Base-by-base conservation (phyloP, 2,329 filamentous ascomycete genomes). In the Epichloe scottii region DNA sequence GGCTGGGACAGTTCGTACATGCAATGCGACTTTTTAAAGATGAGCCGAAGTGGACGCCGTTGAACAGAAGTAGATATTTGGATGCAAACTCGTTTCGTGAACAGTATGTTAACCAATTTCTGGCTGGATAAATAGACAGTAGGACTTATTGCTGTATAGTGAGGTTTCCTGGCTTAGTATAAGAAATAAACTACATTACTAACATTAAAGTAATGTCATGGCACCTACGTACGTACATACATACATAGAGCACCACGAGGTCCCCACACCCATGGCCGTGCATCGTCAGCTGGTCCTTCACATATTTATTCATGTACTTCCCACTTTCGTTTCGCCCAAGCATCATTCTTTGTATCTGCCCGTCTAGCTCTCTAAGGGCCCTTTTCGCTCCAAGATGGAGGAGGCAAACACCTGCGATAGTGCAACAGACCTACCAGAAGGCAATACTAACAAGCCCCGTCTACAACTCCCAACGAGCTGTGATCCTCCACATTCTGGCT, bases 21-120 rank as follows among this genome's bases (percentile, higher is more conserved):
- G 93, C 93, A 14, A 91, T 97, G 88, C 80, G 93, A 52, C 75
- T 98, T 48, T 98, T 97, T 79, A 90, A 97, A 72, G 93, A 97
- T 57, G 90, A 97, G 70, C 93, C 93, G 35, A 96, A 97, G 71
- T 98, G 93, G 93, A 97, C 89, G 37, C 87, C 93, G 14, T 69
- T 98, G 58, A 95, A 95, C 71, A 81, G 93, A 51, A 81, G 78
- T 6, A 69, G 73, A 4, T 85, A 91, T 46, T 78, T 95, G 42
- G 89, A 97, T 64, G 66, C 66, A 53, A 98, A 97, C 69, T 70
- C 76, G 49, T 86, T 83, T 66, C 81, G 93, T 53, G 80, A 88
- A 75, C 79, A 81, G 46, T 98, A 98, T 62, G 72, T 95, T 40
- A 59, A 65, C 52, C 63, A 74, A 48, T 79, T 69, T 55, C 21